Base-by-base conservation (phyloP, 208 protist genomes). In the Wallacemonas sp. region DNA sequence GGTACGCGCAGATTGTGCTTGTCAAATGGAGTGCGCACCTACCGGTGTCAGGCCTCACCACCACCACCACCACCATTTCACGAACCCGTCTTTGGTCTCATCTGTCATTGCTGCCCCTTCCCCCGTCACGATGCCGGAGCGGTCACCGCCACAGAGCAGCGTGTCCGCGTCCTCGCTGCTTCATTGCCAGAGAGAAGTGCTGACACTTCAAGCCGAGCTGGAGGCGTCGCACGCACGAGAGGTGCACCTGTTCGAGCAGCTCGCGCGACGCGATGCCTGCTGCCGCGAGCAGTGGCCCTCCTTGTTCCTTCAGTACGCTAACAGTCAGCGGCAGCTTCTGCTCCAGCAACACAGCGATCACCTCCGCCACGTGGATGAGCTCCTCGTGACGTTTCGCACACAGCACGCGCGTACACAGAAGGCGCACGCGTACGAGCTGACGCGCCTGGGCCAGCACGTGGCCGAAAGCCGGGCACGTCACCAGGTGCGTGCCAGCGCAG, bases 251-350 rank as follows among this genome's bases (percentile, higher is more conserved):
- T 55, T 22, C 48, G 48, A 55, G 48, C 48, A 55, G 25, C 25
- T 55, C 25, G 7, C 5, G 20, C 48, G 18, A 11, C 20, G 48
- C 25, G 48, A 55, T 10, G 48, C 26, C 20, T 55, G 25, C 2
- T 55, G 48, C 48, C n/a, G 26, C 14, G 48, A 55, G 26, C 14
- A 25, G 25, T 55, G 48, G 48, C 48, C 48, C 48, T 33, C 48
- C 7, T 22, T 55, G 20, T 31, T 55, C 11, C 48, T 55, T 32
- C 48, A 55, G 14, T 55, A 55, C 26, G 48, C 48, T 22, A 33
- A 31, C 26, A 18, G 14, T 14, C 48, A 55, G 29, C 48, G 48
- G 48, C 48, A 55, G 48, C 48, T 55, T 4, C 48, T 55, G 5
- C 48, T 55, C 10, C 25, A 55, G 26, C 48, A 55, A 22, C 48